Evolutionary conservation across 2,329 filamentous ascomycete species (phyloP).

Genomic region (Epichloe elymi): DNA sequence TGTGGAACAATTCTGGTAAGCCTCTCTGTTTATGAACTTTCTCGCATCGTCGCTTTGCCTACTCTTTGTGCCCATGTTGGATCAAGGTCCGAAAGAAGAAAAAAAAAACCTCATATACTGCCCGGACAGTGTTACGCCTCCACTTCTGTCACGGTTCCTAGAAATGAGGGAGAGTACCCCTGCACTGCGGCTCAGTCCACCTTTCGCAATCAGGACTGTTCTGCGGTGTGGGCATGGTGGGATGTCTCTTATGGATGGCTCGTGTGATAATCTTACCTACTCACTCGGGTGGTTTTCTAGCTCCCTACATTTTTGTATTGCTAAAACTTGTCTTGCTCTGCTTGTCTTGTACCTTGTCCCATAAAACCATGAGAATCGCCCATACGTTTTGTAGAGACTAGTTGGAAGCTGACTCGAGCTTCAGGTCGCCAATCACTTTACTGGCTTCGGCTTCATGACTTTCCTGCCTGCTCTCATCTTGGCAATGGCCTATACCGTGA

Average conservation of each 20-base stretch:
- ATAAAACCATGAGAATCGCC: background rate
- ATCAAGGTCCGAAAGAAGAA: background rate
- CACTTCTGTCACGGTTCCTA: constrained; percentile 74
- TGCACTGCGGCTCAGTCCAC: constrained; percentile 45
- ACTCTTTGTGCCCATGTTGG: constrained; percentile 6
- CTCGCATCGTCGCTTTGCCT: constrained; percentile 10
- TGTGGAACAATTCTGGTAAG: constrained; percentile 66
- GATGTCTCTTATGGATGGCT: constrained; percentile 59
- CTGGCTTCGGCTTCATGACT: constrained; percentile 21
- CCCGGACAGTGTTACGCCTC: constrained; percentile 55
- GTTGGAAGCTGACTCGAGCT: constrained; percentile 10
- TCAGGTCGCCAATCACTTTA: constrained; percentile 19
- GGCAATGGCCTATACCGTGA: constrained; percentile 70
- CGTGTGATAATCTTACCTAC: constrained; percentile 38
- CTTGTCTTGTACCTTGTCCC: background rate
- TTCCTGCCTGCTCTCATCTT: constrained; percentile 57
- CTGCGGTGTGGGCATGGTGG: constrained; percentile 63
- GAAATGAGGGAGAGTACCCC: constrained; percentile 70
- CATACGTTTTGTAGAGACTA: background rate
- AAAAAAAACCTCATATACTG: constrained; percentile 47
- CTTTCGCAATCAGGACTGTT: constrained; percentile 56
- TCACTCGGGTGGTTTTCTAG: constrained; percentile 46
- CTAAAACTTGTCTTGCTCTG: background rate
- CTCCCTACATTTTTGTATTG: constrained; percentile 42
- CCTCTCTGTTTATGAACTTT: constrained; percentile 14